These are phyloP conservation scores for Trichophyton simii DNA, from an alignment of 2,329 filamentous ascomycete species.

Conservation along the genomic window DNA sequence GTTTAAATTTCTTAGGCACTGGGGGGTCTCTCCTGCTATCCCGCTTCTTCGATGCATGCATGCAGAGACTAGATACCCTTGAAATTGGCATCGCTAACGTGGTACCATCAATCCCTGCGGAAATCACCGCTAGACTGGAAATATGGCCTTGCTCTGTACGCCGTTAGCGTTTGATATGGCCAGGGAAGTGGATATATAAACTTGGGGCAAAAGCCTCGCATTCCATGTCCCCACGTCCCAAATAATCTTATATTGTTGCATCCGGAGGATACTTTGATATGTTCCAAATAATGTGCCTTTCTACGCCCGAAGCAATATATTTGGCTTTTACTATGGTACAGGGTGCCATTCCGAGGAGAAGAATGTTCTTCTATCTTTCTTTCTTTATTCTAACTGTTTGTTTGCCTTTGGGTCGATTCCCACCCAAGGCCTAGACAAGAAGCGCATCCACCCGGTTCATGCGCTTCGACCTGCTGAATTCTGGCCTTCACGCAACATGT, in stretches of 20 bases:
- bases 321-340: not conserved
- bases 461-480: constrained; percentile 2
- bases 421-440: not conserved
- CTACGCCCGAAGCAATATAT: not conserved
- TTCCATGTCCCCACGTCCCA: constrained; percentile 1
- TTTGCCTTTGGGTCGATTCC: not conserved
- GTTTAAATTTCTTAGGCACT: not conserved
- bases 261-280: not conserved
- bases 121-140: constrained; percentile 2
- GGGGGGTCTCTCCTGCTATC: not conserved
- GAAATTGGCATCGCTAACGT: constrained; percentile 1
- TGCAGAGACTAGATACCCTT: not conserved
- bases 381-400: not conserved
- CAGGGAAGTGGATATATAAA: not conserved
- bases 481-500: not conserved
- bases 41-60: not conserved
- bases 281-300: not conserved
- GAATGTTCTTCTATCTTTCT: not conserved
- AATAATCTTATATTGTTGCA: constrained; percentile 1
- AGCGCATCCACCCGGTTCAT: constrained; percentile 4
- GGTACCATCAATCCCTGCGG: not conserved
- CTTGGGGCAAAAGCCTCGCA: not conserved
- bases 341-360: constrained; percentile 3
- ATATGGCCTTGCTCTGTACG: not conserved
- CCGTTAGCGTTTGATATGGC: not conserved